phyloP scores from a whole-genome alignment of 306 rosid genomes.

The Sindora glabra region DNA sequence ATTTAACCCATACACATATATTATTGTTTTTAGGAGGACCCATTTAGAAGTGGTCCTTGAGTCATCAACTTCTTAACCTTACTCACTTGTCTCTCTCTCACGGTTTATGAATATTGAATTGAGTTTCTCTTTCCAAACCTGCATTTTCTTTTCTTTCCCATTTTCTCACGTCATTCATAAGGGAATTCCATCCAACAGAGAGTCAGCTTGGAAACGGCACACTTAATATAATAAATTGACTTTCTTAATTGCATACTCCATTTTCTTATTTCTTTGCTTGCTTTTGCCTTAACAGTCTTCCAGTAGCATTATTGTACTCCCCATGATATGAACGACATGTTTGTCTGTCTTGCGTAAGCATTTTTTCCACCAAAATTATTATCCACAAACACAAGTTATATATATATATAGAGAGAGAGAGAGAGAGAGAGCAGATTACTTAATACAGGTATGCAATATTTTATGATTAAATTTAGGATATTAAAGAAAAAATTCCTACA shows the following conservation, averaged over 20 bases:
- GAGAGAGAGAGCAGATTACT: no score
- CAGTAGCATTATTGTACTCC: constrained; percentile 42
- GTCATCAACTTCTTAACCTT: constrained; percentile 44
- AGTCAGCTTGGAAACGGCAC: no score
- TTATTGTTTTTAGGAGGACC: constrained; percentile 16
- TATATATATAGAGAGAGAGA: no score
- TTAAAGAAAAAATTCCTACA: no score
- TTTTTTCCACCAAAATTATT: constrained; percentile 44
- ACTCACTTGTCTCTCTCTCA: background rate
- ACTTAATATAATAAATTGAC: constrained; percentile 37
- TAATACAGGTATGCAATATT: no score
- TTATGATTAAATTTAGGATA: no score
- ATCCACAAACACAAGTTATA: constrained; percentile 61
- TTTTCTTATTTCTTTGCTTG: constrained; percentile 16
- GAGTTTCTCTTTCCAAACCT: no score
- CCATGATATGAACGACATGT: constrained; percentile 24
- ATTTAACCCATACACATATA: constrained; percentile 18
- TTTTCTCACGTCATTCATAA: constrained; percentile 29
- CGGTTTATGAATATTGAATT: constrained; percentile 14
- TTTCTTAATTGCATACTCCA: constrained; percentile 30
- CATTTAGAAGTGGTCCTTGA: constrained; percentile 43
- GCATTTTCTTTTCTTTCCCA: constrained; percentile 7
- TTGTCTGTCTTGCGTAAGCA: constrained; percentile 51
- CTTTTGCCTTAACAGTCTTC: constrained; percentile 39
- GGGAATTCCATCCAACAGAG: no score